Conservation (phyloP, 2,329 filamentous ascomycete species). For the Aspergillus eucalypticola region DNA sequence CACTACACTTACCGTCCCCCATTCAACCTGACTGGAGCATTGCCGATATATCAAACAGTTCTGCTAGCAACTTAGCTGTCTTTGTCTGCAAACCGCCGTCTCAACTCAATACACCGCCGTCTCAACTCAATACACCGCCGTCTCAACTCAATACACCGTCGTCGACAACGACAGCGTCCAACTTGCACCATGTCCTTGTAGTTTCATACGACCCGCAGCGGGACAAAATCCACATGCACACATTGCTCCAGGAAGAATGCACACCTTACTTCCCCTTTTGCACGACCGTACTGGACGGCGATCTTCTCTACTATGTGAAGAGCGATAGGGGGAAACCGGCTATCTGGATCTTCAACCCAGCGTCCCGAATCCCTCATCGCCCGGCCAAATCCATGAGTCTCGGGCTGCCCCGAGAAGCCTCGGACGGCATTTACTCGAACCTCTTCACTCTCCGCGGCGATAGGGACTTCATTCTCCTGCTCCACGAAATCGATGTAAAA, state of each 20-base stretch:
- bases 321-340: slow-evolving; percentile 19
- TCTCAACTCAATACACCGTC: not conserved
- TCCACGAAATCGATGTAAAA: slow-evolving; percentile 16
- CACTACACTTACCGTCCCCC: slow-evolving; percentile 3
- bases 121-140: too few species aligned
- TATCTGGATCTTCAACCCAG: slow-evolving; percentile 23
- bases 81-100: slow-evolving; percentile 3
- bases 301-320: slow-evolving; percentile 23
- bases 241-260: slow-evolving; percentile 6
- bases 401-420: slow-evolving; percentile 13
- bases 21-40: not conserved
- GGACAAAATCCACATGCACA: slow-evolving; percentile 16
- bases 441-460: slow-evolving; percentile 21
- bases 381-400: slow-evolving; percentile 15
- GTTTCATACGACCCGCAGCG: slow-evolving; percentile 14
- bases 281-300: slow-evolving; percentile 13
- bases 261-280: slow-evolving; percentile 7
- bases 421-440: slow-evolving; percentile 6
- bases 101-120: not conserved
- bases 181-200: slow-evolving; percentile 2
- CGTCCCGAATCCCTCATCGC: slow-evolving; percentile 11
- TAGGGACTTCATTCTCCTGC: slow-evolving; percentile 19
- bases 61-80: slow-evolving; percentile 14
- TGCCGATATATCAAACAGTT: not conserved
- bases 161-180: not conserved